phyloP scores from a whole-genome alignment of 805 yeast species.

The Saturnispora galanensis region DNA sequence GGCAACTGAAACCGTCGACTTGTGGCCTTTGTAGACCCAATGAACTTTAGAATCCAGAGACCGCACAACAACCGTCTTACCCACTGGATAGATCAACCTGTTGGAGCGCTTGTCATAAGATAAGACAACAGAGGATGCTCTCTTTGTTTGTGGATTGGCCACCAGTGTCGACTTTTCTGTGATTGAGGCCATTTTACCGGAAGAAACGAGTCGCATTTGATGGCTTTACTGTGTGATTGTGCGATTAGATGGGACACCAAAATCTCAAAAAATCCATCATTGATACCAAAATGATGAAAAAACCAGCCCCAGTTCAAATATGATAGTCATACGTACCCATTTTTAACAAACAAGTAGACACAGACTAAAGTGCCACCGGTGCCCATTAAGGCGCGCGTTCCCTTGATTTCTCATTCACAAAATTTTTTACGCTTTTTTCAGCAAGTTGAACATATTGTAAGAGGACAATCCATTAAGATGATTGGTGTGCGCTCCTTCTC shows the following conservation, averaged over 20 bases:
- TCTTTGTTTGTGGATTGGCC: constrained; percentile 70
- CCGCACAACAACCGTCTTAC: constrained; percentile 69
- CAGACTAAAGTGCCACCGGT: too few species aligned
- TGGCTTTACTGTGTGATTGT: neutral
- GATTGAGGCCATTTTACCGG: constrained; percentile 14
- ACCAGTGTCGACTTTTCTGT: constrained; percentile 35
- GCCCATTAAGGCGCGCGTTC: too few species aligned
- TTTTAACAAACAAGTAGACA: neutral
- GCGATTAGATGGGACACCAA: neutral
- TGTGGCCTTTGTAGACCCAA: constrained; percentile 53
- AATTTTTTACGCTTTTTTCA: neutral
- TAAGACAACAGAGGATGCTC: constrained; percentile 61
- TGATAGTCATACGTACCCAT: neutral
- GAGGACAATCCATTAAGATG: neutral
- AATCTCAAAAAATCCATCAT: neutral
- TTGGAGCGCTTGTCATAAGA: constrained; percentile 64
- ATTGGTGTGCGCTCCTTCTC: constrained; percentile 6
- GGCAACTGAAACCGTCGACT: constrained; percentile 67
- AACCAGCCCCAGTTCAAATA: neutral
- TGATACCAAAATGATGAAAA: neutral
- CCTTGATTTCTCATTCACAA: too few species aligned
- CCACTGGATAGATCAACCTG: constrained; percentile 71
- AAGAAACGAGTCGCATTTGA: neutral
- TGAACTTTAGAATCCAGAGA: constrained; percentile 47
- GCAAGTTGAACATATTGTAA: neutral